Base-by-base conservation (phyloP, 2,329 filamentous ascomycete genomes). In the Dactylellina sp. region DNA sequence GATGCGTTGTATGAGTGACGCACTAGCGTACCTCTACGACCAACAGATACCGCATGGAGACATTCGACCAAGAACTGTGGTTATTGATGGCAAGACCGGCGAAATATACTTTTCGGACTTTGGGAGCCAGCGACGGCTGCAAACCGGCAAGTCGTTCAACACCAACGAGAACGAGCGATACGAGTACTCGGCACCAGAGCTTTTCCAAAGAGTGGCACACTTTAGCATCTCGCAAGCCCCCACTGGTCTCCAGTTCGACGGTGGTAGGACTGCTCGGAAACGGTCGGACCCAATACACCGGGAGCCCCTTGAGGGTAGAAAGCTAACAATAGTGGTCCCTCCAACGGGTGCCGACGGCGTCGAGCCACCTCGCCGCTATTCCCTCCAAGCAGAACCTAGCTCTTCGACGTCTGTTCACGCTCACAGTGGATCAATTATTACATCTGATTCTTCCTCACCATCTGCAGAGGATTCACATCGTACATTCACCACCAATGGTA, bases 181-280 rank as follows among this genome's bases (percentile, higher is more conserved):
- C 80, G 88, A 91, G 78, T 92, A 92, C 78, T 86, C 87, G 0
- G 88, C 90, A 0, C 90, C 91, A 0, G 91, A 93, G 78, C 84
- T 86, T 63, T 86, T 86, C 83, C 55, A 76, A 53, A 72, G 78
- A 47, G 75, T 75, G n/a, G 63, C 64, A 7, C 71, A 75, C 11
- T 70, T 75, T 20, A 75, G 44, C 16, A 70, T 75, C 16, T 75
- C 71, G 2, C 62, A 70, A 25, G 49, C 71, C 5, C 71, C 71
- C 11, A 75, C 71, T 0, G 52, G 24, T 2, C 60, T 75, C n/a
- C 63, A 68, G 7, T 75, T 70, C 18, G 71, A 70, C 25, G 71
- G 71, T 5, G 71, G 71, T n/a, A 56, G 71, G 14, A 70, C 62
- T 1, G 71, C 62, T 3, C 40, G 71, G 18, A 70, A 46, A 40